Percentiles rank a stretch among this genome's conserved stretches.
Conservation (phyloP, 140 eudicot genomes). For the Oenanthe javanica region DNA sequence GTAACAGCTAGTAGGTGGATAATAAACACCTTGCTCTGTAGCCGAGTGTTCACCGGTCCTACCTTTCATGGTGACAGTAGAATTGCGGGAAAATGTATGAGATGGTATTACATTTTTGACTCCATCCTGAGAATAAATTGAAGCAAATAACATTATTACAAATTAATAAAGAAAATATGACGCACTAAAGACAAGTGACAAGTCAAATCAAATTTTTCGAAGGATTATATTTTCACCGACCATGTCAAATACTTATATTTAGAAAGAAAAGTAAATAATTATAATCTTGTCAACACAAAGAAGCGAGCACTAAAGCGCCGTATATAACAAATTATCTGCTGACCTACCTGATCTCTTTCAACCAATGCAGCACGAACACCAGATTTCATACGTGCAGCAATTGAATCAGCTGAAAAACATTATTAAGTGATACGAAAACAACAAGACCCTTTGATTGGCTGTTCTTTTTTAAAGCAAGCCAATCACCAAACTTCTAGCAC, state of each 20-base stretch:
- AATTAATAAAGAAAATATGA: background rate
- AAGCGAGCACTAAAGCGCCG: background rate
- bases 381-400: conserved; percentile 34
- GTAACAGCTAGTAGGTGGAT: conserved; percentile 46
- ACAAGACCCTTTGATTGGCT: background rate
- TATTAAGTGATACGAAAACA: conserved; percentile 18
- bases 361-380: conserved; percentile 18
- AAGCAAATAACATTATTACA: background rate
- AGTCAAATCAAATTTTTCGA: background rate
- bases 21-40: conserved; percentile 34
- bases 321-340: background rate
- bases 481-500: background rate
- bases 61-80: conserved; percentile 22
- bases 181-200: background rate
- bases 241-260: background rate
- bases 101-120: conserved; percentile 35
- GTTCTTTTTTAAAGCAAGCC: too few relatives aligned
- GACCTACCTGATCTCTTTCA: conserved; percentile 38
- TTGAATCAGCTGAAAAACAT: conserved; percentile 36
- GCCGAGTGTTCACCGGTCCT: conserved; percentile 27
- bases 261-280: background rate
- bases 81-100: conserved; percentile 23
- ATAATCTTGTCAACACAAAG: background rate
- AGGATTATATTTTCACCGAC: background rate
- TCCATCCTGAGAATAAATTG: conserved; percentile 27